phyloP scores from a whole-genome alignment of 305 asterid genomes.

The Ajuga reptans region DNA sequence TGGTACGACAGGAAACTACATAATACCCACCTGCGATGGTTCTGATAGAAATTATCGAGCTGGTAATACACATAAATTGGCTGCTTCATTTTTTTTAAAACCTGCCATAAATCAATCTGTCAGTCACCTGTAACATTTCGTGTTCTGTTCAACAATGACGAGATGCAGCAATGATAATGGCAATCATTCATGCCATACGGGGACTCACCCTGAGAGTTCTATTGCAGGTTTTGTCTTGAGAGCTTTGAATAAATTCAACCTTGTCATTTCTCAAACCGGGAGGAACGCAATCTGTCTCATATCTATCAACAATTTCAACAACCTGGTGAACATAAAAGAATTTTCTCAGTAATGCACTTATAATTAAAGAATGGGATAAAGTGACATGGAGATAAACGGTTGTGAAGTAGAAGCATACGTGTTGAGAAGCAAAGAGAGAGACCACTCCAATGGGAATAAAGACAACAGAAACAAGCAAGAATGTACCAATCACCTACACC shows the following conservation, averaged over 20 bases:
- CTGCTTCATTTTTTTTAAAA: constrained; percentile 48
- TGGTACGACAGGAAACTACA: neutral
- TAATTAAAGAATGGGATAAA: neutral
- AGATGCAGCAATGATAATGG: neutral
- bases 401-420: constrained; percentile 39
- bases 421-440: constrained; percentile 72
- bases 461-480: constrained; percentile 64
- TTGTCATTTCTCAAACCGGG: constrained; percentile 32
- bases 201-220: constrained; percentile 53
- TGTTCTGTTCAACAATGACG: neutral
- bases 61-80: constrained; percentile 80
- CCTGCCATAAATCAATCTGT: constrained; percentile 33
- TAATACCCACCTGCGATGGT: constrained; percentile 63
- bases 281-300: constrained; percentile 72
- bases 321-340: constrained; percentile 38
- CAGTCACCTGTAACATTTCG: neutral
- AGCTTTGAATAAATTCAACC: constrained; percentile 54
- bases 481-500: constrained; percentile 73
- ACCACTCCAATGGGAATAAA: constrained; percentile 84
- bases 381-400: neutral
- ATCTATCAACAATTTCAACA: constrained; percentile 76
- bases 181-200: constrained; percentile 6
- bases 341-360: constrained; percentile 22
- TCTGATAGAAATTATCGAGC: constrained; percentile 74
- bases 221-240: constrained; percentile 47